Conservation (phyloP, 768 basidiomycete genomes). For the Amanita fuliginea region DNA sequence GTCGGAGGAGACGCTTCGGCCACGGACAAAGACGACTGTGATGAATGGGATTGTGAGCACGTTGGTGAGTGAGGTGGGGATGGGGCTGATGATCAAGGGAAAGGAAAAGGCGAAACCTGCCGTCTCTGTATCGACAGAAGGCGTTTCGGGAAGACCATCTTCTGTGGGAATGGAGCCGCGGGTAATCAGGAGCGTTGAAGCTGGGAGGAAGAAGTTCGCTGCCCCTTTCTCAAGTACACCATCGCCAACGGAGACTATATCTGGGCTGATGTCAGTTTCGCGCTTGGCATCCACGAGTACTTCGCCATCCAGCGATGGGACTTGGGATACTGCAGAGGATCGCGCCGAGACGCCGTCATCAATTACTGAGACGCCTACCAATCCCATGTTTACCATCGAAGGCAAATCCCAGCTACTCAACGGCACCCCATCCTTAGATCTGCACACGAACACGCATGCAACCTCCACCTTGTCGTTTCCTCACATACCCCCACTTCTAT, state of each 20-base stretch:
- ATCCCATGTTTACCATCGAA: not conserved
- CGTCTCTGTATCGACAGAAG: constrained; percentile 4
- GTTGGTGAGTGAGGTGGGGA: constrained; percentile 32
- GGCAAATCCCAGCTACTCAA: not conserved
- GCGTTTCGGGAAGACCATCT: constrained; percentile 7
- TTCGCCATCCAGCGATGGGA: not conserved
- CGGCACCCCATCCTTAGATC: not conserved
- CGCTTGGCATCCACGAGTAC: not conserved
- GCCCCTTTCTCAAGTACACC: not conserved
- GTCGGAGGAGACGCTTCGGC: constrained; percentile 59
- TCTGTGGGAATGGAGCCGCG: constrained; percentile 1
- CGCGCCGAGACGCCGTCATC: not conserved
- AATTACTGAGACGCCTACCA: not conserved
- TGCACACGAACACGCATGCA: not conserved
- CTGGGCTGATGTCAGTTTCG: not conserved
- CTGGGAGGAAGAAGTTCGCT: not conserved
- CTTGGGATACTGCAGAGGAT: not conserved
- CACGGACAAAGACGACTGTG: constrained; percentile 32
- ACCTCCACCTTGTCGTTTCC: not conserved
- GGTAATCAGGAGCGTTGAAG: not conserved
- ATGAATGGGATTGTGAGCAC: constrained; percentile 38
- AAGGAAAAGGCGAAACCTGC: constrained; percentile 11
- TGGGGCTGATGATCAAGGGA: constrained; percentile 21
- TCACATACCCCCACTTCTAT: not conserved
- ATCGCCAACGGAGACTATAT: not conserved